Evolutionary conservation across 176 grass and related monocot species (phyloP).

Genomic region (Phoenix roebelenii): DNA sequence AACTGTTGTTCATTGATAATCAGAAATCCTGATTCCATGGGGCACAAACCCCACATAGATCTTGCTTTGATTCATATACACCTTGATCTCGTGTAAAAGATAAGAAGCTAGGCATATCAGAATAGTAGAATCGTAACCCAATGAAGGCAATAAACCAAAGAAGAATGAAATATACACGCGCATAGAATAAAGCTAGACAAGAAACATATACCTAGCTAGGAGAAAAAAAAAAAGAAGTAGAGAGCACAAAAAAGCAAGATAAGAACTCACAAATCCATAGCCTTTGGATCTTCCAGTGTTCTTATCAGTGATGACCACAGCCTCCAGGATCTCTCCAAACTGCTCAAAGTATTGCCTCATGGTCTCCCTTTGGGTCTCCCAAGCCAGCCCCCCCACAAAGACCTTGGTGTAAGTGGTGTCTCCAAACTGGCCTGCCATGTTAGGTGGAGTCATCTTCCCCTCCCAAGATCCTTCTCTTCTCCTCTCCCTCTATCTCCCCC

Average conservation of each 20-base stretch:
- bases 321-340: conserved; percentile 18
- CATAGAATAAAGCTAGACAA: no score
- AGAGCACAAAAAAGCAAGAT: background rate
- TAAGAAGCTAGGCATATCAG: no score
- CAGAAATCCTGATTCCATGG: no score
- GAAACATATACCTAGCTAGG: no score
- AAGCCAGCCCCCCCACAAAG: conserved; percentile 12
- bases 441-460: no score
- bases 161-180: no score
- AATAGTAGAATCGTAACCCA: no score
- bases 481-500: background rate
- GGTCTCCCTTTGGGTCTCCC: conserved; percentile 17
- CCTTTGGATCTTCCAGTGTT: conserved; percentile 19
- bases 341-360: conserved; percentile 19
- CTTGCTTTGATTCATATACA: no score
- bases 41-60: no score
- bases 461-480: background rate
- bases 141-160: no score
- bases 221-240: background rate
- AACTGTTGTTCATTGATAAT: no score
- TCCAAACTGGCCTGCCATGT: conserved; percentile 3
- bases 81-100: no score
- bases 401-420: conserved; percentile 22
- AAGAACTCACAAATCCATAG: conserved; percentile 12
- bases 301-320: conserved; percentile 20